Percentiles rank a stretch among this genome's conserved stretches.
Conservation (phyloP, 805 yeast genomes). For the Saccharomycopsis sp. region DNA sequence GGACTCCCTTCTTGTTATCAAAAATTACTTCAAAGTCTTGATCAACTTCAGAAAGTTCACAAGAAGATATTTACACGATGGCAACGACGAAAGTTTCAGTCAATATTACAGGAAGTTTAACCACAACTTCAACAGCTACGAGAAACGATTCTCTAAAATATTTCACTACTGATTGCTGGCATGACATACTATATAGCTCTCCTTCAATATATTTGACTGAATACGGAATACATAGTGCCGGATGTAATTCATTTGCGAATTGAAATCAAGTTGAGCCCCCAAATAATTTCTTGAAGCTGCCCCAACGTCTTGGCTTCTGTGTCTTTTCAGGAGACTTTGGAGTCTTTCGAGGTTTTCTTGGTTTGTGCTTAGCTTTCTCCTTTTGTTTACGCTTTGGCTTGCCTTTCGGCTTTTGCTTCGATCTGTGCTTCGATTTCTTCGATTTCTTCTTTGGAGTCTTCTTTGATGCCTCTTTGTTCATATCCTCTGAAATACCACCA, state of each 20-base stretch:
- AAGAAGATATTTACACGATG: background rate
- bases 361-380: no score
- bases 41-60: slow-evolving; percentile 7
- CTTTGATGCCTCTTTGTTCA: no score
- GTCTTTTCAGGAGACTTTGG: no score
- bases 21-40: slow-evolving; percentile 4
- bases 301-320: background rate
- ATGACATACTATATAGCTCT: background rate
- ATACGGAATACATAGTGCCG: no score
- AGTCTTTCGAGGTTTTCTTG: no score
- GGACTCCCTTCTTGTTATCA: background rate
- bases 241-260: no score
- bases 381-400: no score
- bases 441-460: no score
- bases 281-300: background rate
- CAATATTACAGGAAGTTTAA: slow-evolving; percentile 1
- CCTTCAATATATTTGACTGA: background rate
- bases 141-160: slow-evolving; percentile 2
- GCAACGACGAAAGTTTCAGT: background rate
- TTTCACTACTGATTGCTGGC: background rate
- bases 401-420: no score
- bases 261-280: no score
- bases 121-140: background rate
- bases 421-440: no score
- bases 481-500: no score